Base-by-base conservation (phyloP, 768 basidiomycete genomes). In the Leucosporidium yakuticum region DNA sequence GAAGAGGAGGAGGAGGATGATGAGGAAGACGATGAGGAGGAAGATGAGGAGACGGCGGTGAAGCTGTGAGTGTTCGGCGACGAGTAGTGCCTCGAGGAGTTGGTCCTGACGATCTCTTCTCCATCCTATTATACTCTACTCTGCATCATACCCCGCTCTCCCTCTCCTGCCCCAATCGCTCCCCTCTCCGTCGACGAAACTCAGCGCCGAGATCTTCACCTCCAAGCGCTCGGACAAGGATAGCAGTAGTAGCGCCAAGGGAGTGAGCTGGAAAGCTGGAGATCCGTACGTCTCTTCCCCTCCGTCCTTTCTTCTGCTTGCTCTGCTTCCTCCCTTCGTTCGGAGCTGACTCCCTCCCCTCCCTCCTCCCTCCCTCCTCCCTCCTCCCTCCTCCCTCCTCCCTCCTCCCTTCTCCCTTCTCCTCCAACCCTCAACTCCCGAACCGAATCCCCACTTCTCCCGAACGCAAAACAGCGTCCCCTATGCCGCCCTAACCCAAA, bases 401-500 rank as follows among this genome's bases (percentile, higher is more conserved):
- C 11, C 39, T 12, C 34, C 49, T 17, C 9, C 21, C 27, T 3
- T 19, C 32, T 39, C 36, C 1, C 39, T 44, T 3, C 11, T 15
- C 14, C 14, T 7, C 39, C 3, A 8, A 12, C 39, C 11, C 39
- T 12, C 34, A 17, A 12, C 4, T 0, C 25, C 47, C 48, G 47
- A 21, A 12, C 12, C 12, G 12, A 12, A 21, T 12, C 21, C 47
- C 21, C 12, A 48, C 21, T 21, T 21, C 31, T 34, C 31, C 2
- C n/a, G n/a, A 44, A 9, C 39, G 27, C 27, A 3, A 44, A 12
- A 48, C 68, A 97, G 94, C 5, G 88, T 97, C 17, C 96, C 96
- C 0, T 99, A 99, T 77, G 88, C 91, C 23, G 91, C 96, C 9
- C 83, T 99, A 47, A 86, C 92, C 14, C 88, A 91, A 72, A 85